A percentile compares a stretch with the other conserved stretches of the same genome.
Evolutionary conservation across 2,329 filamentous ascomycete species (phyloP).

Genomic region (Penicillium sp.): DNA sequence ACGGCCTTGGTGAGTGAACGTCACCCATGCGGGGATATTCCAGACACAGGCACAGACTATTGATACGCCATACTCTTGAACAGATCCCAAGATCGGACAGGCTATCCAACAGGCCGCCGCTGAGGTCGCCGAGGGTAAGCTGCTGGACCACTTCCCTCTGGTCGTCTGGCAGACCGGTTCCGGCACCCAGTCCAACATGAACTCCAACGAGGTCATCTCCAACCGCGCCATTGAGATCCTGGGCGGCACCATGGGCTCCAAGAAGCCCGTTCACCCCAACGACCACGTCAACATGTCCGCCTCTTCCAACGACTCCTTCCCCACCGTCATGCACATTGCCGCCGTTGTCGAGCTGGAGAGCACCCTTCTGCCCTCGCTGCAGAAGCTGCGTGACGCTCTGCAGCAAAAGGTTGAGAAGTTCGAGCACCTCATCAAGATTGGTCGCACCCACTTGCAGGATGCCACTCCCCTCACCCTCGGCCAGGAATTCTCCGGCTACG

Average conservation of each 20-base stretch:
- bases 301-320: slow-evolving; percentile 98
- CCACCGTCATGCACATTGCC: slow-evolving; percentile 99
- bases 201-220: slow-evolving; percentile 99
- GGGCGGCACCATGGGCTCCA: slow-evolving; percentile 89
- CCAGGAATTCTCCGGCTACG: slow-evolving; percentile 97
- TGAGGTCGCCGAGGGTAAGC: slow-evolving; percentile 91
- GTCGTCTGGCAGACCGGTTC: slow-evolving; percentile 99
- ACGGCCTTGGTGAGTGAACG: slow-evolving; percentile 68
- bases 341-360: slow-evolving; percentile 91
- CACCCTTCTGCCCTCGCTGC: slow-evolving; percentile 79
- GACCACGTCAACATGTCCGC: slow-evolving; percentile 99
- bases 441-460: slow-evolving; percentile 95
- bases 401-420: slow-evolving; percentile 90
- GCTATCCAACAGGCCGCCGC: slow-evolving; percentile 93
- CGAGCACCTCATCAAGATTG: slow-evolving; percentile 97
- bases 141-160: slow-evolving; percentile 95
- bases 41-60: neutral
- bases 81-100: slow-evolving; percentile 85
- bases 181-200: slow-evolving; percentile 99
- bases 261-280: slow-evolving; percentile 99
- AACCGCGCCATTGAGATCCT: slow-evolving; percentile 99
- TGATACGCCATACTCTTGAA: neutral
- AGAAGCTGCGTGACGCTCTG: slow-evolving; percentile 79
- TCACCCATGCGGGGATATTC: neutral
- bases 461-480: slow-evolving; percentile 93